phyloP scores from a whole-genome alignment of 768 basidiomycete species.

The Amanita muscaria region DNA sequence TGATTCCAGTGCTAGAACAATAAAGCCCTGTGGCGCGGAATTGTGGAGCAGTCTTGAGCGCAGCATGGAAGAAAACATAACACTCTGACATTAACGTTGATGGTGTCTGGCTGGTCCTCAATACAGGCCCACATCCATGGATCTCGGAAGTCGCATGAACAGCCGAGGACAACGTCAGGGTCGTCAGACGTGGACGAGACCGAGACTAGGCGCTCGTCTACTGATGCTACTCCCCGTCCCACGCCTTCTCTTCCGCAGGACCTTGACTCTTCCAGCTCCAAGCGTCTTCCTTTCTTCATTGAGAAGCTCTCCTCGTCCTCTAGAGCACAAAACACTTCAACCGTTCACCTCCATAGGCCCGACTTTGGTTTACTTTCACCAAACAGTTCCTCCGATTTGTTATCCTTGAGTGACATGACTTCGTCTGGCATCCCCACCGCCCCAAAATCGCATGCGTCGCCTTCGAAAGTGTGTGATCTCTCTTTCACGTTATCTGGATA shows the following conservation, averaged over 20 bases:
- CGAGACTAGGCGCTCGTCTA: conserved; percentile 35
- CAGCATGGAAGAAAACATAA: conserved; percentile 5
- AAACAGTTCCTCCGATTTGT: conserved; percentile 15
- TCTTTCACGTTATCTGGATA: conserved; percentile 7
- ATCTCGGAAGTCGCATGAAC: conserved; percentile 33
- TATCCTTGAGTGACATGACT: conserved; percentile 24
- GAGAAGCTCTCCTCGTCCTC: conserved; percentile 33
- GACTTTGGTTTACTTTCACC: conserved; percentile 28
- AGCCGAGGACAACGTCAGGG: conserved; percentile 22
- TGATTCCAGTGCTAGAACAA: conserved; percentile 71
- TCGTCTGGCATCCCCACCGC: conserved; percentile 23
- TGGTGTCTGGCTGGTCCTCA: conserved; percentile 8
- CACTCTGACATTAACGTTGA: neutral
- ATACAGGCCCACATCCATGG: conserved; percentile 16
- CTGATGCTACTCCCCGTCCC: conserved; percentile 42
- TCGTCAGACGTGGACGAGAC: conserved; percentile 25
- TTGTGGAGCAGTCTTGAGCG: neutral
- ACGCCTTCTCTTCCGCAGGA: conserved; percentile 29
- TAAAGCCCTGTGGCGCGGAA: conserved; percentile 30
- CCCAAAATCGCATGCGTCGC: conserved; percentile 37
- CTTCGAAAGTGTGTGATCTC: conserved; percentile 36
- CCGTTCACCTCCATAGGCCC: conserved; percentile 31
- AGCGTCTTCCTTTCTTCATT: conserved; percentile 34
- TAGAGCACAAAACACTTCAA: conserved; percentile 23
- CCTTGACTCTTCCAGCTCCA: conserved; percentile 14